phyloP scores from a whole-genome alignment of 2,329 filamentous ascomycete genomes.

The Clonostachys chloroleuca region DNA sequence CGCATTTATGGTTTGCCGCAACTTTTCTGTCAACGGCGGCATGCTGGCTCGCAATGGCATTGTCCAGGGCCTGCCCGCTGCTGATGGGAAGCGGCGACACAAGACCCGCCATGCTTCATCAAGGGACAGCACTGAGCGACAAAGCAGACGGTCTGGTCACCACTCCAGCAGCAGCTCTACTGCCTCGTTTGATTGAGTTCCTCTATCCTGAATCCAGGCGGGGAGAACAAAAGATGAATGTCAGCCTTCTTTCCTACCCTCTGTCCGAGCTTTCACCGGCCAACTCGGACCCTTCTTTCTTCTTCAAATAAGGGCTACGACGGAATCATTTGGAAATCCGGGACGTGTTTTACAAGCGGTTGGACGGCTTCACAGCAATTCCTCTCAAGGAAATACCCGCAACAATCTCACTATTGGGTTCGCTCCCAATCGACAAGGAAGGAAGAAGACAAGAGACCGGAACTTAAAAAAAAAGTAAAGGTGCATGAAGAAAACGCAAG shows the following conservation, averaged over 20 bases:
- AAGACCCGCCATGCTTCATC: slow-evolving; percentile 49
- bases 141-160: slow-evolving; percentile 46
- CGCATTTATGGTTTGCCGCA: slow-evolving; percentile 95
- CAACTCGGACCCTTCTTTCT: too few species aligned
- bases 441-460: too few species aligned
- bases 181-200: slow-evolving; percentile 47
- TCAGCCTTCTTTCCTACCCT: too few species aligned
- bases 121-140: slow-evolving; percentile 35
- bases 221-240: too few species aligned
- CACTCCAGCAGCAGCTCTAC: slow-evolving; percentile 62
- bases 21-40: slow-evolving; percentile 95
- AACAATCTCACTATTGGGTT: neutral
- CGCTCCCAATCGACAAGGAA: too few species aligned
- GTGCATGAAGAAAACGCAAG: too few species aligned
- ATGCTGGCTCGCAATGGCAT: slow-evolving; percentile 73
- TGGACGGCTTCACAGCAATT: slow-evolving; percentile 31
- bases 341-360: slow-evolving; percentile 19
- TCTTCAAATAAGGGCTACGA: too few species aligned
- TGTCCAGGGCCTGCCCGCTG: slow-evolving; percentile 59
- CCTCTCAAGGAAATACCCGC: slow-evolving; percentile 1
- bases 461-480: too few species aligned
- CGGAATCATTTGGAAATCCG: slow-evolving; percentile 4
- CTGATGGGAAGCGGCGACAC: slow-evolving; percentile 41
- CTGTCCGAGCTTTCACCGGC: too few species aligned
- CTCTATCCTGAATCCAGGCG: too few species aligned